phyloP scores from a whole-genome alignment of 2,329 filamentous ascomycete genomes.

The Xylariaceae sp. region DNA sequence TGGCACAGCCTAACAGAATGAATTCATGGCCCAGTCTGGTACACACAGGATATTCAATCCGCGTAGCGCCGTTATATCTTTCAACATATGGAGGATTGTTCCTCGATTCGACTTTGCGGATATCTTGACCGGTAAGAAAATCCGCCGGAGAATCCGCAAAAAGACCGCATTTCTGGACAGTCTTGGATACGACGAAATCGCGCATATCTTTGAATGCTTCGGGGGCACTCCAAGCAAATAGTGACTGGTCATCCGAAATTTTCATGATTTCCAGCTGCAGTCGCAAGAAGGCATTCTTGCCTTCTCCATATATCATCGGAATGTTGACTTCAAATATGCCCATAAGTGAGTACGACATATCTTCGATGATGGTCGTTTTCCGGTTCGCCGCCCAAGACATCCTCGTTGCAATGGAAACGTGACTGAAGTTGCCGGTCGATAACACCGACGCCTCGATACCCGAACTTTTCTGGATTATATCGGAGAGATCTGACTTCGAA shows the following conservation, averaged over 20 bases:
- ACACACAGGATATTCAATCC: conserved; percentile 12
- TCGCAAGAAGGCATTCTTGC: conserved; percentile 29
- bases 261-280: conserved; percentile 36
- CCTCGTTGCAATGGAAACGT: conserved; percentile 33
- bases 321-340: conserved; percentile 42
- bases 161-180: background rate
- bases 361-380: conserved; percentile 34
- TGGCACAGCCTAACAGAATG: conserved; percentile 10
- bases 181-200: background rate
- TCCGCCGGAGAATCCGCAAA: conserved; percentile 7
- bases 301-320: conserved; percentile 41
- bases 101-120: no score
- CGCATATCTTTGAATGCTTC: conserved; percentile 6
- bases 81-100: no score
- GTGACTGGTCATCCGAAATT: conserved; percentile 26
- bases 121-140: conserved; percentile 7
- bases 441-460: no score
- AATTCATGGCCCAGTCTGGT: no score
- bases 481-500: conserved; percentile 4
- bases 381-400: conserved; percentile 38
- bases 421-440: no score
- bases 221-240: conserved; percentile 27
- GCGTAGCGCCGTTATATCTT: conserved; percentile 3
- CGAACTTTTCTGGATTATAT: conserved; percentile 12
- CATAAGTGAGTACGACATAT: conserved; percentile 41